A percentile compares a stretch with the other conserved stretches of the same genome.
Conservation (phyloP, 768 basidiomycete genomes). For the Cubamyces lactineus region DNA sequence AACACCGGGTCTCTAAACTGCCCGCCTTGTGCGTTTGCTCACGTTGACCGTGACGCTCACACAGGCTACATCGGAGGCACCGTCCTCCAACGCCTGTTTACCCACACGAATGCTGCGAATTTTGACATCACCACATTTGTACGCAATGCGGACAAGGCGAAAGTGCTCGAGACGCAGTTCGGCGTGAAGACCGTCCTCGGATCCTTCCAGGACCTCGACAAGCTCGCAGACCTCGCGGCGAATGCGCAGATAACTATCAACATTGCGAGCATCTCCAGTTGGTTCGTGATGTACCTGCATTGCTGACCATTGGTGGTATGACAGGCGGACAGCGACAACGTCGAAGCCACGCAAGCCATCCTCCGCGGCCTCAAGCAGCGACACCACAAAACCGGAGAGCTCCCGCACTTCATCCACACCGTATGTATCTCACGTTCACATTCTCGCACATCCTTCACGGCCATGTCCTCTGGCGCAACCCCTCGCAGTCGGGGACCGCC, state of each 20-base stretch:
- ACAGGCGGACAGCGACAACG: conserved; percentile 52
- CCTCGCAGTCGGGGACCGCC: conserved; percentile 33
- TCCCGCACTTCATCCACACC: conserved; percentile 45
- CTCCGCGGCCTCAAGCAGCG: conserved; percentile 55
- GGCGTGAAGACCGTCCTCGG: conserved; percentile 29
- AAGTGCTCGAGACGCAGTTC: conserved; percentile 27
- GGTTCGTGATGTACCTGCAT: not conserved
- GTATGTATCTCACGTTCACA: conserved; percentile 42
- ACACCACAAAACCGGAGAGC: conserved; percentile 43
- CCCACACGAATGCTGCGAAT: conserved; percentile 43
- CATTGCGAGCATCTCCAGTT: conserved; percentile 47
- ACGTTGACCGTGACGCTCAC: too few relatives aligned
- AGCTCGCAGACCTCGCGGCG: conserved; percentile 43
- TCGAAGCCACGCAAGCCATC: conserved; percentile 47
- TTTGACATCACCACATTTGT: conserved; percentile 54
- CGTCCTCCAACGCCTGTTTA: conserved; percentile 50
- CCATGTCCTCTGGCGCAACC: too few relatives aligned
- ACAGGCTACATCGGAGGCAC: conserved; percentile 61
- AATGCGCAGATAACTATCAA: conserved; percentile 48
- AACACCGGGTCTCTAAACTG: not conserved
- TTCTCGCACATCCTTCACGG: not conserved
- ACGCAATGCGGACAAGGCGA: conserved; percentile 44
- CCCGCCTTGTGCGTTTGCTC: not conserved
- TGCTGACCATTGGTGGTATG: too few relatives aligned
- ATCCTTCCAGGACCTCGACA: conserved; percentile 36